Evolutionary conservation across 306 rosid species (phyloP).

Genomic region (Astragalus membranaceus): DNA sequence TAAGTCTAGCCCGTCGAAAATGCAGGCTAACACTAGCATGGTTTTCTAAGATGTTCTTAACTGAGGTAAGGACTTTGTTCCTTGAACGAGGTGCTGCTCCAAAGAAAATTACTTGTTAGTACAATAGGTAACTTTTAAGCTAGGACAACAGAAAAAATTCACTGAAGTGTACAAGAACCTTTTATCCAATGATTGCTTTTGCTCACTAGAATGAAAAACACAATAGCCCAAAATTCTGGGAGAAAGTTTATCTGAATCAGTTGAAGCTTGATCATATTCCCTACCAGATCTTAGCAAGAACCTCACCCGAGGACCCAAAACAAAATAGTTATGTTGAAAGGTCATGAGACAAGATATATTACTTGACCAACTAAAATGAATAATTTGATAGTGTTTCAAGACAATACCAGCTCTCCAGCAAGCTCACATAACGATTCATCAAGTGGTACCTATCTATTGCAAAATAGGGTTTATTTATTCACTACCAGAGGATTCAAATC

Average conservation of each 20-base stretch:
- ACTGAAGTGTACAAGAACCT: constrained; percentile 35
- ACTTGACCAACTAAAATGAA: constrained; percentile 6
- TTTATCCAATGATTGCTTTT: constrained; percentile 59
- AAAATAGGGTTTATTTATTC: no score
- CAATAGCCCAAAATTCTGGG: constrained; percentile 85
- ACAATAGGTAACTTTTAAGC: no score
- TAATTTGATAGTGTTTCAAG: neutral
- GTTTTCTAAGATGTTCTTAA: no score
- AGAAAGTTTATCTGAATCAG: constrained; percentile 59
- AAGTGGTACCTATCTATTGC: constrained; percentile 94
- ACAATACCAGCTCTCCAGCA: constrained; percentile 49
- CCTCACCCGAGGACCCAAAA: constrained; percentile 58
- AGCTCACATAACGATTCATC: constrained; percentile 92
- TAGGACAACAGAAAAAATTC: neutral
- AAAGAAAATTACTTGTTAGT: no score
- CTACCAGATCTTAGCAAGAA: constrained; percentile 93
- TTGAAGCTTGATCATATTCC: constrained; percentile 62
- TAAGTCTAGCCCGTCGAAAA: no score
- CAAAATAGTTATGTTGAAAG: constrained; percentile 8
- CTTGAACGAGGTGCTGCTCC: no score
- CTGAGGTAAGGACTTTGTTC: no score
- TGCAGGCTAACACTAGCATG: no score
- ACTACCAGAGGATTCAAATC: no score
- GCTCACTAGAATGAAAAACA: constrained; percentile 56
- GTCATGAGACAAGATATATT: neutral